Conservation (phyloP, 108 stramenopile species). For the Fragilariopsis cylindrus region DNA sequence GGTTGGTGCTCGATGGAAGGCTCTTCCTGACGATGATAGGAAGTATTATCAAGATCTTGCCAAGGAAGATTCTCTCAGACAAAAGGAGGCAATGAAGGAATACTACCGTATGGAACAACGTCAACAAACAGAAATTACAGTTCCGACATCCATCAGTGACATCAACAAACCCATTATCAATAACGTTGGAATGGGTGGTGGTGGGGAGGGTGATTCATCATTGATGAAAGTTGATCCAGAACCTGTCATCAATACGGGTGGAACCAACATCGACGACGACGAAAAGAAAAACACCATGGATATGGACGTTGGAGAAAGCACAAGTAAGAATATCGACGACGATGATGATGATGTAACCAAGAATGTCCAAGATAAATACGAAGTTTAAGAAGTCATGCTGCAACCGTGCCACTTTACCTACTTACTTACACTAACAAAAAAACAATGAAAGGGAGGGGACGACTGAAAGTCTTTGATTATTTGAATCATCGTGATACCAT, state of each 20-base stretch:
- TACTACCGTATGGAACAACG: slow-evolving; percentile 39
- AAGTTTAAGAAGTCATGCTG: too few species aligned
- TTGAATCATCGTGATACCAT: too few species aligned
- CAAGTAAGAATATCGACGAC: background rate
- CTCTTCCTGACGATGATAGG: slow-evolving; percentile 40
- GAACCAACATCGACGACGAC: background rate
- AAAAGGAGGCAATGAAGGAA: slow-evolving; percentile 61
- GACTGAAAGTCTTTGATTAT: too few species aligned
- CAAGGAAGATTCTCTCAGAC: slow-evolving; percentile 49
- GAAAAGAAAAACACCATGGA: background rate
- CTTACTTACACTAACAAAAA: too few species aligned
- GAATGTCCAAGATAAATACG: background rate
- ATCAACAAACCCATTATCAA: background rate
- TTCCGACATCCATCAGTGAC: background rate
- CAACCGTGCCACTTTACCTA: too few species aligned
- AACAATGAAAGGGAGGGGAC: too few species aligned
- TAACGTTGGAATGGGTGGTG: background rate
- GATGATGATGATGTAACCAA: background rate
- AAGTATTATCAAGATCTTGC: slow-evolving; percentile 57
- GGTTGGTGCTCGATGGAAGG: slow-evolving; percentile 62
- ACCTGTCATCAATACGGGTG: background rate
- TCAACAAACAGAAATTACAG: slow-evolving; percentile 7
- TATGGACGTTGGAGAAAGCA: background rate
- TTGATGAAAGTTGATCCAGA: background rate
- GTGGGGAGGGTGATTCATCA: too few species aligned